Base-by-base conservation (phyloP, 805 yeast genomes). In the Wickerhamomyces bisporus region DNA sequence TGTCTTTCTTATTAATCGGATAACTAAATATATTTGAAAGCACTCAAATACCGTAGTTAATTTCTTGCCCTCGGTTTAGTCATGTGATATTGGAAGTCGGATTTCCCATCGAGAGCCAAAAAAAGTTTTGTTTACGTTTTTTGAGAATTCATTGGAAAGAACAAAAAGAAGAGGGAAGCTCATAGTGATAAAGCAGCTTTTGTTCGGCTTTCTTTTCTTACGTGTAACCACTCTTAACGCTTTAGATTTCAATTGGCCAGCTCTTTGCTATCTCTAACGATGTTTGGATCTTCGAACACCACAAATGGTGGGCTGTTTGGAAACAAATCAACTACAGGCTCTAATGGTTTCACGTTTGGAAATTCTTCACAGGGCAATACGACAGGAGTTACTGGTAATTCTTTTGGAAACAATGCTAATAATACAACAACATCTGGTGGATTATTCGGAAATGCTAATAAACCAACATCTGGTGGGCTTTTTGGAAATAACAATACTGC, bases 401-500 rank as follows among this genome's bases (percentile, higher is more conserved):
- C 39, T 3, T 46, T 46, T 28, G 47, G 52, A 2, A 45, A 32
- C 26, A 37, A 40, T 6, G 10, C 23, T 14, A 27, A n/a, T 4
- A 17, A 35, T 3, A 13, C 36, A 6, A 21, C 38, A 15, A 18
- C 45, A 14, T 11, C 44, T 18, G 45, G 42, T 27, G 52, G 54
- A 3, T 39, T 51, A 1, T 51, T 48, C 40, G 52, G 45, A 21
- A 36, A 43, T 35, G 37, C 28, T 26, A 31, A 39, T 26, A 34
- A 29, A 13, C 26, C 47, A 20, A 16, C 52, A 19, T 27, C 44
- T 12, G 50, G 54, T 25, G 53, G 53, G n/a, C 35, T 52, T n/a
- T 53, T 53, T 46, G 58, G 57, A 6, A 40, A 36, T 24, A 27
- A 32, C 32, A 19, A 33, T 20, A 37, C 42, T 32, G 37, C 44